Evolutionary conservation across 306 rosid genomes (phyloP), one percentile per base, ranked within the genome.

Genomic region (Ziziphus jujuba): DNA sequence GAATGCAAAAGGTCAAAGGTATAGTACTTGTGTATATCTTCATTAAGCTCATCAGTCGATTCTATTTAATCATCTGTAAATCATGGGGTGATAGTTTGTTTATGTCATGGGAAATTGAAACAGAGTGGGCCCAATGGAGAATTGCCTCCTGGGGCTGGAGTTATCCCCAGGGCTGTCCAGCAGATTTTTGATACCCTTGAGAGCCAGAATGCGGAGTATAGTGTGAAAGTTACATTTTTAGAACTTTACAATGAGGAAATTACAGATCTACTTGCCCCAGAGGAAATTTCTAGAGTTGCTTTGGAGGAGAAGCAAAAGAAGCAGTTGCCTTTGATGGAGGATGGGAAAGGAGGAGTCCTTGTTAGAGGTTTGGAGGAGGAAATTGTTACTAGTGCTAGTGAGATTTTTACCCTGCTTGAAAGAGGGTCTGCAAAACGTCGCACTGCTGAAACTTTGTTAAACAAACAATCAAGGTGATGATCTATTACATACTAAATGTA

Each of bases 301-400:
- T 68, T 70, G 80, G 98, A 92, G 80, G 98, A 92, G 54, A 92
- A 87, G 88, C 95, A 87, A 60, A 92, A 84, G 25, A 92, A 89
- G 78, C 95, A 79, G 85, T 83, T 92, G 67, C 98, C 98, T 63
- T 78, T 92, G 6, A 92, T 92, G 98, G 98, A 92, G 79, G 96
- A 92, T 78, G 98, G 98, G 35, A 92, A 92, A 82, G 96, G 98
- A 58, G 98, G 98, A 56, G 98, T 92, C 69, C 96, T 92, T 15
- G 98, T 92, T 2, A 80, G 96, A 80, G 98, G 98, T 47, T 78
- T 92, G 52, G 98, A 89, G 74, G 96, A 89, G 64, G 96, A 89
- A 77, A 89, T 92, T 73, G 98, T 92, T 59, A 65, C 98, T 3
- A 87, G 98, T 81, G 98, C 98, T 1, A 84, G 45, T 76, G 98